Base-by-base conservation (phyloP, 2,329 filamentous ascomycete genomes). In the Colletotrichum endophyticum region DNA sequence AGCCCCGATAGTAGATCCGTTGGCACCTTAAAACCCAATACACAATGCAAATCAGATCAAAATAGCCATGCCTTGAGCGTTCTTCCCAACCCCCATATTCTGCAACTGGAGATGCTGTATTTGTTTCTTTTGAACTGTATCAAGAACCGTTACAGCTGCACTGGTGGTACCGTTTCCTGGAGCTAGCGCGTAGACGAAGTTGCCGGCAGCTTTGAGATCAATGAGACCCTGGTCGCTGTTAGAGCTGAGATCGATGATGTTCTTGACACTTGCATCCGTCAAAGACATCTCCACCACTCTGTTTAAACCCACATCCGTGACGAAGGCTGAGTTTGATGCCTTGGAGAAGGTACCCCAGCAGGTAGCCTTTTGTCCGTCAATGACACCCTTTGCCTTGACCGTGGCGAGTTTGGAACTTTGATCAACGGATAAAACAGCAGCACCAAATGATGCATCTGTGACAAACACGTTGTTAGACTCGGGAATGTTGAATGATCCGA, bases 381-480 rank as follows among this genome's bases (percentile, higher is more conserved):
- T 83, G 2, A 80, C 78, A n/a, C 84, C 83, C 63, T 82, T 85
- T n/a, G 83, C 84, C 44, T 84, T 82, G 0, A 87, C 80, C 0
- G 83, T 81, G 2, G 86, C 85, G 13, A 79, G 69, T 16, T 81
- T 78, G 9, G 76, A 83, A 5, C 70, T 63, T 0, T 78, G 62
- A 62, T 89, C 84, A 27, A 91, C 77, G 1, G 85, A 82, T 2
- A 93, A 80, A 7, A 92, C 84, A 0, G 86, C 88, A 0, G 83
- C 88, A 8, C 92, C 92, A 70, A 93, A 92, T 0, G 90, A 89
- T 0, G 91, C 88, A 72, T 93, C 92, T 0, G 91, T 91, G 0
- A 86, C 87, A 75, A 93, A 91, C 53, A 92, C 79, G 34, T 87
- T 81, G 4, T 79, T 83, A 0, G 85, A 85, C 0, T 83, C 84